These are phyloP conservation scores for Apiospora malaysiana DNA, from an alignment of 2,329 filamentous ascomycete genomes.

Conservation along the genomic window DNA sequence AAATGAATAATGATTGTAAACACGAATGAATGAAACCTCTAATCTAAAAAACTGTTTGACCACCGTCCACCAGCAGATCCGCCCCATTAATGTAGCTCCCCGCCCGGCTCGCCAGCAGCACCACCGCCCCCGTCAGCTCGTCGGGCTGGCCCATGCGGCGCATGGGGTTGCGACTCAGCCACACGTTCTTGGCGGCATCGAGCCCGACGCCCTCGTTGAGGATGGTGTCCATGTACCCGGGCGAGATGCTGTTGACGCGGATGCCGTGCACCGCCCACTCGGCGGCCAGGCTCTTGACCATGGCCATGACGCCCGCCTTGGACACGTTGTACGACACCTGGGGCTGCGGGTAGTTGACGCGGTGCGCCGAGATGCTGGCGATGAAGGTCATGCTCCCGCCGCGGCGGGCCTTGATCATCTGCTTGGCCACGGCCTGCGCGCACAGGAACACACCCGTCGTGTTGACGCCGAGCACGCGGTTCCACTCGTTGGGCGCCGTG, in stretches of 20 bases:
- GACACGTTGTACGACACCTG: constrained; percentile 75
- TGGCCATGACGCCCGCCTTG: constrained; percentile 69
- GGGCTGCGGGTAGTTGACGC: constrained; percentile 75
- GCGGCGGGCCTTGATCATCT: constrained; percentile 55
- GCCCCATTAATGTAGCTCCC: constrained; percentile 73
- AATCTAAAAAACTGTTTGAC: constrained; percentile 41
- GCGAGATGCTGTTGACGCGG: constrained; percentile 71
- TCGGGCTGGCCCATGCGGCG: constrained; percentile 69
- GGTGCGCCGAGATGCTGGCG: constrained; percentile 71
- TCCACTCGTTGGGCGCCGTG: constrained; percentile 64
- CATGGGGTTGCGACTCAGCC: constrained; percentile 64
- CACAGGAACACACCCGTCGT: constrained; percentile 73
- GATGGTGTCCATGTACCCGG: constrained; percentile 80
- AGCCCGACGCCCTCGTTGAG: constrained; percentile 71
- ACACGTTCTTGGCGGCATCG: constrained; percentile 56
- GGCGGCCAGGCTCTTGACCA: constrained; percentile 70
- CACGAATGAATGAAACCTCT: no score
- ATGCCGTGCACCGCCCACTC: constrained; percentile 78
- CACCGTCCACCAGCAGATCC: constrained; percentile 70
- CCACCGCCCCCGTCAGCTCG: constrained; percentile 67
- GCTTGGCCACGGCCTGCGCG: constrained; percentile 64
- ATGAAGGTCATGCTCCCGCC: constrained; percentile 70
- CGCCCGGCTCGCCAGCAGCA: constrained; percentile 64
- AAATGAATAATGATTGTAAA: no score
- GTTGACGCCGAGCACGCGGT: constrained; percentile 72